Conservation (phyloP, 345 rosid genomes). For the Toxicodendron radicans region DNA sequence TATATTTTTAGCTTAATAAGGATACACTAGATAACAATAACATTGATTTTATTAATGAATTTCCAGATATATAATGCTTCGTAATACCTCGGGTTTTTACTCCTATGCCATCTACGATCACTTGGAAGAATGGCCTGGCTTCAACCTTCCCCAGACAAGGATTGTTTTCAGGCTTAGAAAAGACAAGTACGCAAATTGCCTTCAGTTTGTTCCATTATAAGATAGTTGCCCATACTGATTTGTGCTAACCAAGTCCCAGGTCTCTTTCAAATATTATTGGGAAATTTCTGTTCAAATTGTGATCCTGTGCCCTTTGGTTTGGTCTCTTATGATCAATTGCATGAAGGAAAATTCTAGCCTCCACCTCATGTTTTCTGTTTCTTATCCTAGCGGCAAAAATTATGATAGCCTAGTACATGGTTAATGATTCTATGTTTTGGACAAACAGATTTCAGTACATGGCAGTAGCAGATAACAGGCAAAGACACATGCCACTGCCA, state of each 20-base stretch:
- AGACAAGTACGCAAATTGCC: slow-evolving; percentile 49
- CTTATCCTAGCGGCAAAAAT: not conserved
- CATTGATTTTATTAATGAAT: slow-evolving; percentile 3
- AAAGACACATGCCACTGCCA: slow-evolving; percentile 75
- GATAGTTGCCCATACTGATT: not conserved
- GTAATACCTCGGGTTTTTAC: slow-evolving; percentile 70
- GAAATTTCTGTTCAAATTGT: not conserved
- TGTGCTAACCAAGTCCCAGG: not conserved
- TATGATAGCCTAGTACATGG: not conserved
- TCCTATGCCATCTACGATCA: slow-evolving; percentile 77
- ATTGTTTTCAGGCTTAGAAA: slow-evolving; percentile 78
- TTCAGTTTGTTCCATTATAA: not conserved
- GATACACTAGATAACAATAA: not conserved
- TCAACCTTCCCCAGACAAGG: slow-evolving; percentile 81
- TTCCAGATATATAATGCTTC: slow-evolving; percentile 71
- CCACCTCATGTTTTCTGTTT: no score
- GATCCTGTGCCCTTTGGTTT: not conserved
- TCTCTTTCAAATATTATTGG: not conserved
- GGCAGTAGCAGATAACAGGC: slow-evolving; percentile 68
- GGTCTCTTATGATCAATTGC: not conserved
- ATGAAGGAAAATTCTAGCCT: not conserved
- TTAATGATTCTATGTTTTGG: not conserved
- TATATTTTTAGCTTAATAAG: not conserved
- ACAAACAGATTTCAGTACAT: slow-evolving; percentile 67
- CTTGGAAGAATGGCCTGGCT: slow-evolving; percentile 69